Evolutionary conservation across 257 asterid genomes (phyloP), one percentile per base, ranked within the genome.

Genomic region (Linaria vulgaris): DNA sequence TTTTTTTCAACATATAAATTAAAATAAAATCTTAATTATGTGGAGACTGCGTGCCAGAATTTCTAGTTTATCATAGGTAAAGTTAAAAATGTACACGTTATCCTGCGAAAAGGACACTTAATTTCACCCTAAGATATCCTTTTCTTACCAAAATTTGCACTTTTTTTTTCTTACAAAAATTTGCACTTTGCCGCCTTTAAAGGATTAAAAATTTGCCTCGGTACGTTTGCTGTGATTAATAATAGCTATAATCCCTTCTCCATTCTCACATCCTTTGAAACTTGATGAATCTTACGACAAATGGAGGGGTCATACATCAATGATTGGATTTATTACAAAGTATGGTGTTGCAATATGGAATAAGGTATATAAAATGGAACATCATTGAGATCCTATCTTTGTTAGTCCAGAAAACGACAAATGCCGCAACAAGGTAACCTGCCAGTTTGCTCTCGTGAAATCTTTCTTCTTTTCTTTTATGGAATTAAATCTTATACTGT

Each of bases 381-480:
- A 59, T 51, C 8, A 31, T n/a, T 45, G 0, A 20, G 53, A 34
- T 46, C 54, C 20, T 63, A 34, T 69, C 31, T 15, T 39, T 41
- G 21, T 48, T 56, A 31, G 20, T 44, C 20, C 21, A 22, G 27
- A 22, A 45, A 51, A 66, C 6, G 71, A 77, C 74, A 77, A 66
- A 13, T 72, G 71, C 11, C 27, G 52, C 38, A 77, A 73, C 82
- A 69, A 73, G 74, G 76, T 52, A 69, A 38, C 62, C 50, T 66
- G 70, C 66, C 34, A 30, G 14, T 58, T 58, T 58, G 20, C 3
- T 19, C 20, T 19, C 16, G 37, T 43, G 3, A 34, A 34, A 4
- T 34, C 10, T 3, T 34, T 3, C 8, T 20, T 58, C 7, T 63
- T 30, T 1, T 58, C 20, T 59, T 12, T 9, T 6, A 54, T 53